phyloP scores from a whole-genome alignment of 352 stramenopile species.

The Hyaloperonospora brassicae region DNA sequence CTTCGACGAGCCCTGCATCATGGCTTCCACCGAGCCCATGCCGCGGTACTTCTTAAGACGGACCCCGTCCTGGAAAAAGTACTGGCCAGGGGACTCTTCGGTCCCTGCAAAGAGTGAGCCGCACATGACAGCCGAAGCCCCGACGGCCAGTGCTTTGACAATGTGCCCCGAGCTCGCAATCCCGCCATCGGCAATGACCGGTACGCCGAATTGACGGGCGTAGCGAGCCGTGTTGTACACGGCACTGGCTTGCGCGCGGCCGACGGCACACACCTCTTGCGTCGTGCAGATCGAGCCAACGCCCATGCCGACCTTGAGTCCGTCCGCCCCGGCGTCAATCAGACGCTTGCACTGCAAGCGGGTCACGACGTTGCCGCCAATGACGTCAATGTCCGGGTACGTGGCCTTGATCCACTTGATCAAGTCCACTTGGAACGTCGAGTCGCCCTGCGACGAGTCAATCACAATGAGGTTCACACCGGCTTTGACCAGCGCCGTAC shows the following conservation, averaged over 20 bases:
- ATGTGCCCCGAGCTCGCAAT: slow-evolving; percentile 98
- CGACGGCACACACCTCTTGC: slow-evolving; percentile 98
- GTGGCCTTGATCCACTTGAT: slow-evolving; percentile 94
- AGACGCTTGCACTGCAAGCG: slow-evolving; percentile 96
- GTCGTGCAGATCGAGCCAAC: slow-evolving; percentile 99
- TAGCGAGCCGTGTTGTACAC: slow-evolving; percentile 98
- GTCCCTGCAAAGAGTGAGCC: slow-evolving; percentile 98
- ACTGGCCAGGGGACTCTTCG: slow-evolving; percentile 98
- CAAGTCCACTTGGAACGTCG: slow-evolving; percentile 86
- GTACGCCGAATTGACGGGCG: slow-evolving; percentile 93
- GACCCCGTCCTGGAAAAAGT: slow-evolving; percentile 99
- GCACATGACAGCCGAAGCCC: slow-evolving; percentile 99
- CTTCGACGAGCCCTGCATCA: slow-evolving; percentile 94
- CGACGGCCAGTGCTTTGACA: slow-evolving; percentile 96
- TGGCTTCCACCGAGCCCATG: slow-evolving; percentile 99
- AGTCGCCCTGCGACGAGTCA: slow-evolving; percentile 99
- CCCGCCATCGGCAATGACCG: slow-evolving; percentile 98
- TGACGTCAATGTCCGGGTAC: slow-evolving; percentile 95
- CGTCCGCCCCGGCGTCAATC: slow-evolving; percentile 97
- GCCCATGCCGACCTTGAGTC: slow-evolving; percentile 99
- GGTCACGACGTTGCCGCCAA: slow-evolving; percentile 99
- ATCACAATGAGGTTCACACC: slow-evolving; percentile 99
- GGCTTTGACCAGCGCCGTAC: slow-evolving; percentile 85
- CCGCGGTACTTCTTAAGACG: slow-evolving; percentile 99
- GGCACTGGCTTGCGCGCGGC: slow-evolving; percentile 95